These are phyloP conservation scores for Microcyclospora tardicrescens DNA, from an alignment of 2,329 filamentous ascomycete genomes.

Conservation along the genomic window DNA sequence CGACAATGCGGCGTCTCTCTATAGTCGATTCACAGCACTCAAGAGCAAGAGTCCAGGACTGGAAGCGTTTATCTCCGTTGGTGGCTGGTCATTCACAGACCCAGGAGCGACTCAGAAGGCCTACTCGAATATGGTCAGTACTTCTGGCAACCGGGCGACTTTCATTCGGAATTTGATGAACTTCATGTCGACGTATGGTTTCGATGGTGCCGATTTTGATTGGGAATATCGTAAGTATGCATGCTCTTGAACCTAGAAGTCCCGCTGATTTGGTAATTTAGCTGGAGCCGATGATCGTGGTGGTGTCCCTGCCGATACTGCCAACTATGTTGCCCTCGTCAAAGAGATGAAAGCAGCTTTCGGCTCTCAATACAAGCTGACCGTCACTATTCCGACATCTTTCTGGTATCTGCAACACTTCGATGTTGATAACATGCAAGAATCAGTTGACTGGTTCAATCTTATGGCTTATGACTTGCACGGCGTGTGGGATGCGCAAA, in stretches of 20 bases:
- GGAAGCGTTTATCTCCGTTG: slow-evolving; percentile 26
- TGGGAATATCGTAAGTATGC: slow-evolving; percentile 4
- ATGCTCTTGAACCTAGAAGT: too few relatives aligned
- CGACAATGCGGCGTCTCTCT: not conserved
- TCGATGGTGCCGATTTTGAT: slow-evolving; percentile 11
- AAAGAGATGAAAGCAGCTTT: not conserved
- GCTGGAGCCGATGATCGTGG: not conserved
- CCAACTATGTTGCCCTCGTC: not conserved
- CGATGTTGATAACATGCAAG: not conserved
- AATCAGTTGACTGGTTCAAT: slow-evolving; percentile 6
- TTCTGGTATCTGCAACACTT: not conserved
- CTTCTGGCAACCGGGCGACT: slow-evolving; percentile 3
- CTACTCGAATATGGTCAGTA: slow-evolving; percentile 24
- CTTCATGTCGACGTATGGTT: slow-evolving; percentile 7
- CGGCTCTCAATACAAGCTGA: not conserved
- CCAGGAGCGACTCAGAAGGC: slow-evolving; percentile 1
- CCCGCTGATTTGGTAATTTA: too few relatives aligned
- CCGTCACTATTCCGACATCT: not conserved
- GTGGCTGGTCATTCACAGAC: slow-evolving; percentile 30
- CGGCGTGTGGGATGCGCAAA: slow-evolving; percentile 28
- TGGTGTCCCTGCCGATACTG: not conserved
- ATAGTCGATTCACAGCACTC: not conserved
- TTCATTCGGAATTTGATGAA: slow-evolving; percentile 1
- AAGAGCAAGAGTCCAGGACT: slow-evolving; percentile 11
- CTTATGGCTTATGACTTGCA: slow-evolving; percentile 5